Percentiles rank a stretch among this genome's conserved stretches.
Evolutionary conservation across 345 rosid species (phyloP).

Genomic region (Iberis pinnata): DNA sequence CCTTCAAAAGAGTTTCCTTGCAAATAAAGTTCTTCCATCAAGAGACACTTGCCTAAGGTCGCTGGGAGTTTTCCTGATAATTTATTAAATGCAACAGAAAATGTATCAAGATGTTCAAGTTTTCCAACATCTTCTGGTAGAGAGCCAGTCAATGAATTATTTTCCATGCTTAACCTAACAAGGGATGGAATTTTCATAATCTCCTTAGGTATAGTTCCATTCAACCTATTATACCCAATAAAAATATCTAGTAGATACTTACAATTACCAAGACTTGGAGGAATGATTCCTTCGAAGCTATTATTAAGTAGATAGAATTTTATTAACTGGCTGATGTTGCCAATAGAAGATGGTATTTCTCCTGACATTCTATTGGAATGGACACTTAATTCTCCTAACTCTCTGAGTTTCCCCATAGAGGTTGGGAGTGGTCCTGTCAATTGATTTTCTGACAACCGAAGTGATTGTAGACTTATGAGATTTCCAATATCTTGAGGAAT

Average conservation of each 20-base stretch:
- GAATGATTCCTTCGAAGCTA: conserved; percentile 7
- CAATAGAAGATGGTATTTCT: conserved; percentile 1
- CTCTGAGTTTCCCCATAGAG: conserved; percentile 5
- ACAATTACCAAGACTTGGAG: conserved; percentile 5
- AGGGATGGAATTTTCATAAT: conserved; percentile 26
- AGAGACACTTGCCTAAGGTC: conserved; percentile 3
- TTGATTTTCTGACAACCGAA: not conserved
- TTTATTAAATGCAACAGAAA: not conserved
- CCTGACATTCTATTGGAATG: not conserved
- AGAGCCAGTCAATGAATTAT: conserved; percentile 6
- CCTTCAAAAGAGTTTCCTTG: conserved; percentile 11
- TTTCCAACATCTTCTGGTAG: conserved; percentile 5
- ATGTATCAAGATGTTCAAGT: not conserved
- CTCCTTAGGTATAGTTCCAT: conserved; percentile 25
- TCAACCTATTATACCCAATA: not conserved
- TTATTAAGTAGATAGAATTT: not conserved
- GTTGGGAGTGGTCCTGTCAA: conserved; percentile 13
- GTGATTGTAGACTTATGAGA: not conserved
- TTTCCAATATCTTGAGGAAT: conserved; percentile 2
- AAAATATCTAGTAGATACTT: not conserved
- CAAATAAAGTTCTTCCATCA: not conserved
- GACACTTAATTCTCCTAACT: not conserved
- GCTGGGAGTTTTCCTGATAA: not conserved
- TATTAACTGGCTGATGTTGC: conserved; percentile 1
- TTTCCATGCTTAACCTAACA: not conserved